Evolutionary conservation across 139 green algal genomes (phyloP).

Genomic region (Spirogloea muscicola): DNA sequence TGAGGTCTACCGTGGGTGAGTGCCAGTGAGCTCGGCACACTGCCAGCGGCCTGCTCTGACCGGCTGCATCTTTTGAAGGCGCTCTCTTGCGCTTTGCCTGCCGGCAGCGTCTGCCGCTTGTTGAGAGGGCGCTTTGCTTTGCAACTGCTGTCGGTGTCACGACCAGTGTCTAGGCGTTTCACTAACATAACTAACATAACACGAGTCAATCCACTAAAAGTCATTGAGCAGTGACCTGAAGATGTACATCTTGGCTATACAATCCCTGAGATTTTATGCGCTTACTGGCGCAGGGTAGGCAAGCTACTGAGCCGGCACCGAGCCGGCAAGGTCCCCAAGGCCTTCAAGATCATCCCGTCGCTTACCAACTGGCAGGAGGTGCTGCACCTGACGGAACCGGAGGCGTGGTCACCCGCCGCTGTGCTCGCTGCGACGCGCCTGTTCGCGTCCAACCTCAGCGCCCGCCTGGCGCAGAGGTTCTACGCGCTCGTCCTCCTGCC

Average conservation of each 20-base stretch:
- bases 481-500: slow-evolving; percentile 92
- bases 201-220: not conserved
- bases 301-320: slow-evolving; percentile 66
- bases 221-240: too few species aligned
- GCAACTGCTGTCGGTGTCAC: not conserved
- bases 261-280: not conserved
- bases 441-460: slow-evolving; percentile 96
- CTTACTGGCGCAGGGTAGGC: slow-evolving; percentile 37
- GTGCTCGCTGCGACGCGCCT: slow-evolving; percentile 85
- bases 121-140: not conserved
- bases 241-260: not conserved
- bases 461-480: slow-evolving; percentile 73
- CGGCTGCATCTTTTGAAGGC: too few species aligned
- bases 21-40: too few species aligned
- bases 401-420: slow-evolving; percentile 81
- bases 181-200: not conserved
- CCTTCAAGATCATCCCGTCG: slow-evolving; percentile 98
- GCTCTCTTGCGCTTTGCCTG: too few species aligned
- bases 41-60: too few species aligned
- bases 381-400: slow-evolving; percentile 78
- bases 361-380: slow-evolving; percentile 97
- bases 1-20: too few species aligned
- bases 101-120: too few species aligned
- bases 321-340: slow-evolving; percentile 87
- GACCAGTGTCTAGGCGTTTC: not conserved